phyloP scores from a whole-genome alignment of 1,139 yeast genomes.

The Debaryomyces singareniensis region DNA sequence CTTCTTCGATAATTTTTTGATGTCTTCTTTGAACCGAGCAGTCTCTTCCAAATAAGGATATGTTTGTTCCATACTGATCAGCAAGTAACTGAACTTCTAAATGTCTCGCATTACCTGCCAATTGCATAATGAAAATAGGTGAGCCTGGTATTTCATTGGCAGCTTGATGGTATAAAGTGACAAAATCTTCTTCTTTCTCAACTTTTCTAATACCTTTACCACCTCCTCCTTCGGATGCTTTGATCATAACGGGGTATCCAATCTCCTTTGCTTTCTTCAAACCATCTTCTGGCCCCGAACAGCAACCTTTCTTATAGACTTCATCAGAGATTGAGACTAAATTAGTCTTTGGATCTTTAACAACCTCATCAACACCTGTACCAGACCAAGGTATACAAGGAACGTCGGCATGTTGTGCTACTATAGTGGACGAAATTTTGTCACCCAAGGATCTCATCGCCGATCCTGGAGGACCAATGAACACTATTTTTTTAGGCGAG shows the following conservation, averaged over 20 bases:
- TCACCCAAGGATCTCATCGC: conserved; percentile 99
- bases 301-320: conserved; percentile 83
- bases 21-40: conserved; percentile 98
- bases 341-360: conserved; percentile 57
- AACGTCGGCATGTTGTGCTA: conserved; percentile 95
- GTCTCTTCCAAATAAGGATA: conserved; percentile 91
- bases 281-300: conserved; percentile 82
- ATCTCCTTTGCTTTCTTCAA: conserved; percentile 72
- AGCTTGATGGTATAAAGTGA: conserved; percentile 74
- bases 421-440: conserved; percentile 93
- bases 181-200: conserved; percentile 67
- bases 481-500: conserved; percentile 80
- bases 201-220: conserved; percentile 97
- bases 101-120: conserved; percentile 94
- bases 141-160: conserved; percentile 95
- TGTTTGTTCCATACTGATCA: conserved; percentile 92
- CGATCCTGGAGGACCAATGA: conserved; percentile 97
- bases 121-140: conserved; percentile 89
- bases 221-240: conserved; percentile 99
- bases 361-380: conserved; percentile 85
- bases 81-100: conserved; percentile 92
- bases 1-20: conserved; percentile 94
- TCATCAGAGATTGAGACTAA: conserved; percentile 85
- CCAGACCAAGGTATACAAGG: conserved; percentile 99
- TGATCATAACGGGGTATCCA: conserved; percentile 95